Base-by-base conservation (phyloP, 345 rosid genomes). In the Clausena lansium region DNA sequence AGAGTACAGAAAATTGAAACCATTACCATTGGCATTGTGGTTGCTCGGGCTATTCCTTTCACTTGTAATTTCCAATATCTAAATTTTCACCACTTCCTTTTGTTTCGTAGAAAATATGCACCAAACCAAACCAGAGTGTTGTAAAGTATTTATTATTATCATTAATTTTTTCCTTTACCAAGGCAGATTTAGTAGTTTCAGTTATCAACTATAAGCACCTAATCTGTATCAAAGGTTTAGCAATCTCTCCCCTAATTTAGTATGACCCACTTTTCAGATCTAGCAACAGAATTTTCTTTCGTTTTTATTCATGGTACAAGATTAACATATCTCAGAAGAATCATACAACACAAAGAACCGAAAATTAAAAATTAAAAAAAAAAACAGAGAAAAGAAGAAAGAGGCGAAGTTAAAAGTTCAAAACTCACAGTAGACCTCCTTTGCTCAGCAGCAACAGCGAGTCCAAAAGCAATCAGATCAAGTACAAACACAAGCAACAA, bases 381-480 rank as follows among this genome's bases (percentile, higher is more conserved):
- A n/a, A 24, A 3, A 15, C 0, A 15, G 7, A 15, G 22, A 17
- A 19, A 27, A 30, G 45, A 32, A 27, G 2, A 47, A 30, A 63
- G 47, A 54, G 63, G 54, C 32, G 36, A 67, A 63, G 28, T 41
- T 41, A 10, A 45, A 14, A 13, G 5, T 45, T 45, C 17, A 13
- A 70, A 74, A 89, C 96, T 86, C 75, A 96, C 95, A 74, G 95
- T 86, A 79, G 87, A 90, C 81, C 98, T 87, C 68, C 98, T 88
- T 81, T 91, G 98, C 86, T 94, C 98, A 69, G 99, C 98, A 78
- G 97, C 98, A 71, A 96, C 95, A 70, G 99, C 97, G 73, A 96
- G 93, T n/a, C 84, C 91, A 82, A 94, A 96, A 78, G 99, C 97
- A 67, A 94, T 77, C 78, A 94, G 81, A 89, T 92, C 91, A 83